Evolutionary conservation across 2,329 filamentous ascomycete genomes (phyloP), one percentile per base, ranked within the genome.

Genomic region (Torrubiella hemipterigena): DNA sequence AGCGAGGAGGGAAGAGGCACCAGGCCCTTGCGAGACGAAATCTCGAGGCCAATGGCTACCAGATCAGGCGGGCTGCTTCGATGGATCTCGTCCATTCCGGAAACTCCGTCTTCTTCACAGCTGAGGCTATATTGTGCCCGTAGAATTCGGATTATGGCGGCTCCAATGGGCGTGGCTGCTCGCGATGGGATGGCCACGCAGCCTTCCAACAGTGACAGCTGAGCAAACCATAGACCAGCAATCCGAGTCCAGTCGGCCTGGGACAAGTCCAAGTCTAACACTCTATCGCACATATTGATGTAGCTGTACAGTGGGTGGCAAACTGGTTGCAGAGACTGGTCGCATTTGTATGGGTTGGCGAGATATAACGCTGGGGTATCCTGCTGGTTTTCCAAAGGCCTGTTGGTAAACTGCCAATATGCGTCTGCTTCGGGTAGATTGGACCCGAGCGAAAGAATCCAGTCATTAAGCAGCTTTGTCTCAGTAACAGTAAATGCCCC

Each of bases 401-500:
- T 12, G 18, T 16, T 18, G 29, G 29, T 30, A 30, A 30, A 30
- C 8, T 7, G 31, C 26, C 4, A 33, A 19, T n/a, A 29, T 33
- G 7, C 22, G 19, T 25, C 25, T 26, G 14, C 27, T 15, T 26
- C 23, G 15, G 16, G 26, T 24, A 18, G 15, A 0, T 14, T 16
- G 6, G 20, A 17, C 6, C 8, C 14, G 13, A 33, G 10, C 5
- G n/a, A 15, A 13, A 29, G 25, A 8, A 33, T 29, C 31, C 31
- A 33, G 8, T 13, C 18, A n/a, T 27, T 24, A 2, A 33, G 22
- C 13, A 17, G 15, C n/a, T 19, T 13, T 1, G 23, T 47, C 40
- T 67, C 63, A 5, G 41, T 44, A n/a, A 56, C 42, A 2, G 60
- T 66, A 38, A 67, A 67, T n/a, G 59, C 50, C 2, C 62, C 62